Evolutionary conservation across 495 filamentous ascomycete species (phyloP), one percentile per base, ranked within the genome.

Genomic region (Staphylotrichum tortipilum): DNA sequence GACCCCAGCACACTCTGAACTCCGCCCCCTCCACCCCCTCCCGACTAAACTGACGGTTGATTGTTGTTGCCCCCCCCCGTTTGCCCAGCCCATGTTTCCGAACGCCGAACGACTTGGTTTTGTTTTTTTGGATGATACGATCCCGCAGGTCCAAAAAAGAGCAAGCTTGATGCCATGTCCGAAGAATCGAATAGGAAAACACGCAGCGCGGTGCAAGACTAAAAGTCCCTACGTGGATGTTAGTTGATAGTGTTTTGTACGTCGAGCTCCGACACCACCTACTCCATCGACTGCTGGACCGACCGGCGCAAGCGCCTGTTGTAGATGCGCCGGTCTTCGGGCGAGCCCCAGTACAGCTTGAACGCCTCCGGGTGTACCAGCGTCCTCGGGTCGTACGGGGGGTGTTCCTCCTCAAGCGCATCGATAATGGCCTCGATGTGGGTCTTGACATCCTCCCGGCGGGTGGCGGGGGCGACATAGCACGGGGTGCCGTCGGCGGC

Each of bases 341-440:
- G 64, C 0, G 75, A 74, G 4, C 89, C 90, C 92, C 92, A 98
- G 61, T 82, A 95, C 18, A 97, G 68, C 63, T 81, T 87, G 15
- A 85, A 80, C 7, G 91, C 92, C 56, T 95, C 90, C 3, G 79
- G 83, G 55, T 95, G 84, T 23, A 98, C 90, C 0, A 86, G 76
- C 9, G 87, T 94, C 46, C 92, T 75, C 1, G 92, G 92, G 62
- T 98, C 94, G 59, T 91, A 97, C 0, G 86, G 81, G 1, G 91
- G 89, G 0, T 75, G 71, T 35, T 92, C 88, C 34, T 96, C 89
- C 63, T 96, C 91, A 34, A 97, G 69, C 0, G 86, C 77, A 17
- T 78, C 78, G 50, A 96, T 79, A 48, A 97, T 85, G 2, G 86
- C 86, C 33, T 92, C 85, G 47, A 98, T 80, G 54, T 98, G 92